These are phyloP conservation scores for Termitomyces bulborhizus DNA, from an alignment of 768 basidiomycete species.

Conservation along the genomic window DNA sequence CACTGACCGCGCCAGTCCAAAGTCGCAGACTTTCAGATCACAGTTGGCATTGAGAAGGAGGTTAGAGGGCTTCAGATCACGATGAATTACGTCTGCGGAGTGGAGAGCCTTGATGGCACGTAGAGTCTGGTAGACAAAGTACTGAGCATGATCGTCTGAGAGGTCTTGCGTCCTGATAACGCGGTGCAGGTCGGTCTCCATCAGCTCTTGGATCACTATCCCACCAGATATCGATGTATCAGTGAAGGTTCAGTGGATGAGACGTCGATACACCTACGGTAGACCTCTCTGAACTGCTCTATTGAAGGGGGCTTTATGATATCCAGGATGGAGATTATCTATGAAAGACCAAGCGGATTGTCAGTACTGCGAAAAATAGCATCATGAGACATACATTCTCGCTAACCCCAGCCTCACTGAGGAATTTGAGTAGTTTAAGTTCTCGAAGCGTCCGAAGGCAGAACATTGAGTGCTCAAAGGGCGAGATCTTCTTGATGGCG, in stretches of 20 bases:
- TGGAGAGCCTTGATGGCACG: conserved; percentile 95
- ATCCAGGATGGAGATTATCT: conserved; percentile 90
- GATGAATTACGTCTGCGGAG: conserved; percentile 93
- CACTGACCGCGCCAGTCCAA: conserved; percentile 89
- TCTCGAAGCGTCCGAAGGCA: conserved; percentile 87
- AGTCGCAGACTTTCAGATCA: conserved; percentile 93
- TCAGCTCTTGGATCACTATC: conserved; percentile 82
- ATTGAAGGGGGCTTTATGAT: conserved; percentile 77
- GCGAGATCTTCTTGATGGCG: conserved; percentile 94
- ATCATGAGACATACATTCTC: conserved; percentile 57
- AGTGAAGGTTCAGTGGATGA: not conserved
- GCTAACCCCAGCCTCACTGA: conserved; percentile 84
- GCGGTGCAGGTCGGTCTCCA: conserved; percentile 96
- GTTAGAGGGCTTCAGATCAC: conserved; percentile 96
- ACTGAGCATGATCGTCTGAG: conserved; percentile 92
- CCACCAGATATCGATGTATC: not conserved
- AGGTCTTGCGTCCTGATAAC: conserved; percentile 94
- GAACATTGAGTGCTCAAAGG: conserved; percentile 96
- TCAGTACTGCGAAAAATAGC: conserved; percentile 1
- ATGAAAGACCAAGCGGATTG: conserved; percentile 2
- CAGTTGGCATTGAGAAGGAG: conserved; percentile 97
- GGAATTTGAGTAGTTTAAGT: conserved; percentile 75
- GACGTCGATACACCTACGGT: conserved; percentile 38
- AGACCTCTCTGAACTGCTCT: conserved; percentile 86
- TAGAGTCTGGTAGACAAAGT: conserved; percentile 91